Conservation (phyloP, 192 early-diverging fungal species). For the Coemansia sp. region DNA sequence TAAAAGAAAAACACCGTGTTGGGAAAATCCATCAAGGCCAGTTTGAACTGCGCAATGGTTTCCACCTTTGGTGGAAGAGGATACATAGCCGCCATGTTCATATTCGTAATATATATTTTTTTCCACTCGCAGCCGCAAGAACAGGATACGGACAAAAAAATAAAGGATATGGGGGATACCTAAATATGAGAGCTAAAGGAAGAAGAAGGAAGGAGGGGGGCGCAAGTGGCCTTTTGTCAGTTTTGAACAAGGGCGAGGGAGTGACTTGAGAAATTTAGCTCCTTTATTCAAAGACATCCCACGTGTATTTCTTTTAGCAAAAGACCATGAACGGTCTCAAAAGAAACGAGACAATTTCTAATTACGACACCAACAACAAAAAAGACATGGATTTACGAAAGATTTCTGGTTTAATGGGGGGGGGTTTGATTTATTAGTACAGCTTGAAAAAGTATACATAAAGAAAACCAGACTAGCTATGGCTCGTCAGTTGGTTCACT, state of each 20-base stretch:
- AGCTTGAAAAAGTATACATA: no score
- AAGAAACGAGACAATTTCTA: not conserved
- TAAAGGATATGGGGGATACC: not conserved
- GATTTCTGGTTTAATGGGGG: no score
- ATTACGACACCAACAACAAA: not conserved
- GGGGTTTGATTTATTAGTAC: no score
- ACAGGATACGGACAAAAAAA: not conserved
- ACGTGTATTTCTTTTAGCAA: not conserved
- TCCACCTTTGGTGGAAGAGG: not conserved
- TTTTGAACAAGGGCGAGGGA: not conserved
- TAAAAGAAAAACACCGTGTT: not conserved
- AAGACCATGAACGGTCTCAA: not conserved
- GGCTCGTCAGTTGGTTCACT: not conserved
- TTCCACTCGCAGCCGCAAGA: no score
- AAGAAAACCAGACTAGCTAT: no score
- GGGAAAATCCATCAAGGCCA: not conserved
- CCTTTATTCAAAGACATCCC: not conserved
- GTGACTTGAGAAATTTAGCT: not conserved
- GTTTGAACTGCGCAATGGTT: not conserved
- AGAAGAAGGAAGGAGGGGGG: not conserved
- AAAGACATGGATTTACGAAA: no score
- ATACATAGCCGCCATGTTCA: not conserved
- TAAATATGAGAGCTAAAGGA: not conserved
- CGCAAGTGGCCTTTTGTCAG: not conserved
- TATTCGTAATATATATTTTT: not conserved